These are phyloP conservation scores for Chlorella sp. DNA, from an alignment of 139 green algal genomes.

Conservation along the genomic window DNA sequence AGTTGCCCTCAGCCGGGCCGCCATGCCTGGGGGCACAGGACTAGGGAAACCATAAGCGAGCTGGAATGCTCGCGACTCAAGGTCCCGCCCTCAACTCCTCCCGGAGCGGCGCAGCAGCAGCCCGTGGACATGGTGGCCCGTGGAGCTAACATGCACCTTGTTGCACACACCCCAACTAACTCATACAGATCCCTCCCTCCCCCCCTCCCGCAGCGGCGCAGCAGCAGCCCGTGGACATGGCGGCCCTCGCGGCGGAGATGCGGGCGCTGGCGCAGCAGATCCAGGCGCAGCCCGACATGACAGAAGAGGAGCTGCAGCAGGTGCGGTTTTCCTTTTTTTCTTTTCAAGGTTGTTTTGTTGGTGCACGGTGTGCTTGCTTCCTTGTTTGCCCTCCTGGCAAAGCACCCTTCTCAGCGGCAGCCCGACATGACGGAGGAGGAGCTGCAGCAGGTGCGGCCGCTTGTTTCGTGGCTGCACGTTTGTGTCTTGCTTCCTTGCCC, in stretches of 20 bases:
- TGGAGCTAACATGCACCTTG: not conserved
- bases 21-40: too few species aligned
- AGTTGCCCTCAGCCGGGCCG: too few species aligned
- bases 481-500: too few species aligned
- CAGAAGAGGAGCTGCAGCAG: slow-evolving; percentile 57
- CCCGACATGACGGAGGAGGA: too few species aligned
- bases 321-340: not conserved
- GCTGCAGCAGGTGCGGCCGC: too few species aligned
- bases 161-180: not conserved
- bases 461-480: too few species aligned
- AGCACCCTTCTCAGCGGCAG: too few species aligned
- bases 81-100: not conserved
- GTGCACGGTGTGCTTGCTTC: too few species aligned
- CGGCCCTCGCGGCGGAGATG: slow-evolving; percentile 42
- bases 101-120: not conserved
- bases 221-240: slow-evolving; percentile 9
- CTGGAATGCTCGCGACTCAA: too few species aligned
- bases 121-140: slow-evolving; percentile 15
- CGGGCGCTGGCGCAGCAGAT: slow-evolving; percentile 31
- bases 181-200: not conserved
- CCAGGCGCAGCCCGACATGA: slow-evolving; percentile 33
- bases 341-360: too few species aligned
- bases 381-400: too few species aligned
- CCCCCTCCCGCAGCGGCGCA: not conserved
- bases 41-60: too few species aligned